These are phyloP conservation scores for Pestalotiopsis sp. DNA, from an alignment of 2,329 filamentous ascomycete genomes.

Conservation along the genomic window DNA sequence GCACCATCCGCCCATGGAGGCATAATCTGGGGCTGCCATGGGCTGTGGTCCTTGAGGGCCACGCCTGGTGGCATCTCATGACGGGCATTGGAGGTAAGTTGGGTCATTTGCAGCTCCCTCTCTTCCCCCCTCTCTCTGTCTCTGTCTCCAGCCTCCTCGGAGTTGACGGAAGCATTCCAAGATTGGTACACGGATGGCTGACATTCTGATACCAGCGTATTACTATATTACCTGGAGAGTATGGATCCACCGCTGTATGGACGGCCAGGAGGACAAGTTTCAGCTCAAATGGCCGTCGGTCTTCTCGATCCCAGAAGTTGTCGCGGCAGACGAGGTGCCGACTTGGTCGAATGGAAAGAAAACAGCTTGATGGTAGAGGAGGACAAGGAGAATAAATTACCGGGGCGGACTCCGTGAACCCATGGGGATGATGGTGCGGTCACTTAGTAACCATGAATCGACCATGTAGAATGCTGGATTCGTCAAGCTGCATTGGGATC, in stretches of 20 bases:
- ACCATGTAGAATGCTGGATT: too few species aligned
- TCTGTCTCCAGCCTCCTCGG: background rate
- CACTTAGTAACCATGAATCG: too few species aligned
- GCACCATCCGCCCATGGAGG: conserved; percentile 63
- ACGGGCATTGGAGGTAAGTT: conserved; percentile 63
- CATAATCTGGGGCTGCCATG: conserved; percentile 73
- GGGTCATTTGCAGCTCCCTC: background rate
- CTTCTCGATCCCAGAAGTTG: conserved; percentile 52
- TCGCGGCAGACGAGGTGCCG: conserved; percentile 27
- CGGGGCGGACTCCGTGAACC: too few species aligned
- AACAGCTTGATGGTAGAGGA: background rate
- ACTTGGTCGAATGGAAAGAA: conserved; percentile 5
- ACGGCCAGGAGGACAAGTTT: conserved; percentile 71
- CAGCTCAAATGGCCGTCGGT: conserved; percentile 67
- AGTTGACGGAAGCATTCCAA: background rate
- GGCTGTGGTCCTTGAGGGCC: conserved; percentile 67
- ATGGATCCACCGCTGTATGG: conserved; percentile 76
- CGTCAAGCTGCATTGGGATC: too few species aligned
- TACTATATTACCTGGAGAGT: conserved; percentile 83
- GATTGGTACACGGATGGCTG: background rate
- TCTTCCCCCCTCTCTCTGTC: background rate
- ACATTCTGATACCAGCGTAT: conserved; percentile 56
- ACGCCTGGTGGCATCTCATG: conserved; percentile 71
- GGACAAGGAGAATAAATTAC: background rate
- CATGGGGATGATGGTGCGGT: too few species aligned